Conservation (phyloP, 2,329 filamentous ascomycete species). For the Hypoxylon sp. region DNA sequence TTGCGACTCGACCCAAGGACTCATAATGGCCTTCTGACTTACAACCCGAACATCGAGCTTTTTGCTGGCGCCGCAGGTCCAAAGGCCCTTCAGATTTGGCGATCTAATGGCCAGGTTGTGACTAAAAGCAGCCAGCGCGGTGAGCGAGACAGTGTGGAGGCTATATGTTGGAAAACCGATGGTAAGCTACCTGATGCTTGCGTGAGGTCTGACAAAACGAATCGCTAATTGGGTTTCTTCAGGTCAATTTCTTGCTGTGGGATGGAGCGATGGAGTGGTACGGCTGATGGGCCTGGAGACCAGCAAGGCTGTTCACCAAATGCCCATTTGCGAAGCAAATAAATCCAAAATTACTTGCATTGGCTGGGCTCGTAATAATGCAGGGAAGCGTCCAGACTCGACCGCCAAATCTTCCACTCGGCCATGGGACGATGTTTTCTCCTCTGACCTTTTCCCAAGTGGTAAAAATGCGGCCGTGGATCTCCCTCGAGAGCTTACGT, state of each 20-base stretch:
- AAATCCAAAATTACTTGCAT: constrained; percentile 60
- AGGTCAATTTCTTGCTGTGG: constrained; percentile 82
- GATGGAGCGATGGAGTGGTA: constrained; percentile 82
- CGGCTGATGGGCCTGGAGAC: constrained; percentile 81
- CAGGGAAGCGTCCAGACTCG: constrained; percentile 43
- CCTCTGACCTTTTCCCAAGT: constrained; percentile 41
- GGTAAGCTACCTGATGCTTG: constrained; percentile 53
- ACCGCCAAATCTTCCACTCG: constrained; percentile 30
- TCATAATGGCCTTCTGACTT: constrained; percentile 68
- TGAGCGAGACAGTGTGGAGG: constrained; percentile 54
- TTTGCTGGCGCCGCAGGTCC: constrained; percentile 75
- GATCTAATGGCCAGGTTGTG: constrained; percentile 76
- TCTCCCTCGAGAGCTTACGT: constrained; percentile 76
- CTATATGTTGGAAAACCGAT: constrained; percentile 72
- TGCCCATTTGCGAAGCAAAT: constrained; percentile 59
- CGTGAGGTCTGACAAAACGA: background rate
- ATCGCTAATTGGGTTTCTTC: constrained; percentile 27
- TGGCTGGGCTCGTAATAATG: constrained; percentile 60
- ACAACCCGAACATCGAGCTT: constrained; percentile 87
- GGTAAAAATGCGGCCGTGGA: constrained; percentile 53
- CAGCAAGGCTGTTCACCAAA: constrained; percentile 81
- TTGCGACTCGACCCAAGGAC: constrained; percentile 65
- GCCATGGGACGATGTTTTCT: constrained; percentile 45
- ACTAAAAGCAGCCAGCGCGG: constrained; percentile 60
- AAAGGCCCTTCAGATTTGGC: constrained; percentile 76